Conservation (phyloP, 2,329 filamentous ascomycete species). For the Pseudogymnoascus sp. region DNA sequence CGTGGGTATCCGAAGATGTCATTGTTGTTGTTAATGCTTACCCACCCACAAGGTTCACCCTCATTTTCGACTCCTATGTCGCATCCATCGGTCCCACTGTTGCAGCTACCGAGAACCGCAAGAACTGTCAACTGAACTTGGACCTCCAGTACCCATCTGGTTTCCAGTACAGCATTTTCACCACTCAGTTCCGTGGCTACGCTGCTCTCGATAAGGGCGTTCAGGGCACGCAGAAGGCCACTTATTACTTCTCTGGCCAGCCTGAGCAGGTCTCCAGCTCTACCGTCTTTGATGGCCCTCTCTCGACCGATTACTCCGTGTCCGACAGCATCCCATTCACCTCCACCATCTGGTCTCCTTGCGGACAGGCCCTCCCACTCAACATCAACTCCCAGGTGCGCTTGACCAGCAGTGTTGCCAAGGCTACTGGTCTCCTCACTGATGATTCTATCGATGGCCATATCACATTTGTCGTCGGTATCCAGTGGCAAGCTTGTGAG, state of each 20-base stretch:
- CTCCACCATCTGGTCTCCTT: constrained; percentile 44
- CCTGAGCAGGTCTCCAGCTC: constrained; percentile 29
- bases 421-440: constrained; percentile 34
- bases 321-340: constrained; percentile 32
- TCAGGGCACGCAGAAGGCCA: constrained; percentile 41
- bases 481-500: constrained; percentile 30
- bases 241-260: constrained; percentile 45
- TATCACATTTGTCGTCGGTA: constrained; percentile 34
- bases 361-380: constrained; percentile 40
- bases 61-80: constrained; percentile 45
- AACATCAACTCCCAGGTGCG: constrained; percentile 47
- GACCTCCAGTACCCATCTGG: constrained; percentile 42
- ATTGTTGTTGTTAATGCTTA: constrained; percentile 1
- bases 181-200: constrained; percentile 45
- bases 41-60: constrained; percentile 31
- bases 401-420: constrained; percentile 27
- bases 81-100: constrained; percentile 40
- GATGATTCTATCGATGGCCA: constrained; percentile 43
- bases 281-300: constrained; percentile 37
- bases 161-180: constrained; percentile 45
- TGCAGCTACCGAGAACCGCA: constrained; percentile 36
- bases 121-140: constrained; percentile 47
- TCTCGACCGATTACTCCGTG: constrained; percentile 31
- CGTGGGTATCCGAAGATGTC: constrained; percentile 28
- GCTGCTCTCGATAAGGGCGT: constrained; percentile 38